Evolutionary conservation across 2,329 filamentous ascomycete genomes (phyloP).

Genomic region (Pseudopithomyces chartarum): DNA sequence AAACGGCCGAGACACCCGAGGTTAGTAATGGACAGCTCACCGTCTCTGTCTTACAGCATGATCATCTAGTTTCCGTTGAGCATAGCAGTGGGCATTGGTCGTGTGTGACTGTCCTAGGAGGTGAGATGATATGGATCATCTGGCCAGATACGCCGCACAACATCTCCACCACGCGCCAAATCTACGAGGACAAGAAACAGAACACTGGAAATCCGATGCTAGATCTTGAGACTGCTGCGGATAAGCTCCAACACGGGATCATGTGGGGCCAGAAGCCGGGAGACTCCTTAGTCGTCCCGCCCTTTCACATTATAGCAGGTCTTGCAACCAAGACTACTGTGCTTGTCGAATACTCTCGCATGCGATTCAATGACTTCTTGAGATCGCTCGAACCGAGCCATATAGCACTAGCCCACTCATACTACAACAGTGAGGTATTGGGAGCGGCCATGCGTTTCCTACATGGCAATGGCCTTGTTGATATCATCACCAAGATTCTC

Average conservation of each 20-base stretch:
- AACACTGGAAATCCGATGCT: neutral
- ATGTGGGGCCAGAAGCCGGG: conserved; percentile 18
- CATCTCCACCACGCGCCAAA: conserved; percentile 10
- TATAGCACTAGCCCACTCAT: too few species aligned
- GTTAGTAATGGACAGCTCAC: neutral
- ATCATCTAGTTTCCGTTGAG: conserved; percentile 15
- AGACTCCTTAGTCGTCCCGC: conserved; percentile 21
- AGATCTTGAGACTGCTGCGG: neutral
- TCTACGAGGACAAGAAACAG: conserved; percentile 12
- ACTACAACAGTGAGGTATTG: too few species aligned
- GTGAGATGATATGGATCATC: conserved; percentile 24
- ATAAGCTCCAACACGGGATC: conserved; percentile 21
- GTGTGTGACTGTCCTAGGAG: conserved; percentile 19
- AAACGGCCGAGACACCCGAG: conserved; percentile 9
- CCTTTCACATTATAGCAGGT: conserved; percentile 19
- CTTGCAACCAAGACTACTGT: conserved; percentile 14
- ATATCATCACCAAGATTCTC: too few species aligned
- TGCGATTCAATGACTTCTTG: conserved; percentile 13
- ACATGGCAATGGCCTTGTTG: too few species aligned
- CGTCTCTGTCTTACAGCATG: conserved; percentile 11
- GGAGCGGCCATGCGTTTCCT: too few species aligned
- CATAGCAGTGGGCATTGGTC: conserved; percentile 24
- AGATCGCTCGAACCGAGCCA: neutral
- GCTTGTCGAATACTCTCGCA: conserved; percentile 11
- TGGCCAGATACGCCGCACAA: conserved; percentile 29